Conservation (phyloP, 2,329 filamentous ascomycete genomes). For the Pleochaeta shiraiana region DNA sequence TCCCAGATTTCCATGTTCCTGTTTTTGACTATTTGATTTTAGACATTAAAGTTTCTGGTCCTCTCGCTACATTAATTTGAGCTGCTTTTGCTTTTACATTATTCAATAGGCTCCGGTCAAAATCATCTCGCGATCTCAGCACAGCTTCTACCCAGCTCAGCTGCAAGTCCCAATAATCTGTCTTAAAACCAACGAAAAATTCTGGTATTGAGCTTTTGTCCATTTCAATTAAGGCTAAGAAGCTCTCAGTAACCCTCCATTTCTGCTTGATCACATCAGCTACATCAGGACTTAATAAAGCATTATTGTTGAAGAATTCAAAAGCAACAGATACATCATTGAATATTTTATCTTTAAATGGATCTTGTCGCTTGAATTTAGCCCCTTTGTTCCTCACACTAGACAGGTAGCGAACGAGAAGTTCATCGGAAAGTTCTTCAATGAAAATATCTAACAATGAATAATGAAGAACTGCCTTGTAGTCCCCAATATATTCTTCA, state of each 20-base stretch:
- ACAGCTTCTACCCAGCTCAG: slow-evolving; percentile 93
- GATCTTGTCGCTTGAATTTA: slow-evolving; percentile 70
- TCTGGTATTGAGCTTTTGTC: slow-evolving; percentile 53
- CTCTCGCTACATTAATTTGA: slow-evolving; percentile 59
- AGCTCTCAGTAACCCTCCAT: slow-evolving; percentile 76
- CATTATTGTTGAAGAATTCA: slow-evolving; percentile 56
- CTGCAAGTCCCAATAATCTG: slow-evolving; percentile 78
- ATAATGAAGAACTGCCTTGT: slow-evolving; percentile 63
- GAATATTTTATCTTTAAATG: slow-evolving; percentile 81
- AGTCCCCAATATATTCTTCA: slow-evolving; percentile 84
- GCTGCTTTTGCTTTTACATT: slow-evolving; percentile 76
- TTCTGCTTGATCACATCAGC: slow-evolving; percentile 59
- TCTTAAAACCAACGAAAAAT: slow-evolving; percentile 68
- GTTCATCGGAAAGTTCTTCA: slow-evolving; percentile 80
- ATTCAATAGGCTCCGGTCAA: slow-evolving; percentile 76
- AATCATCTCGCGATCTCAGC: slow-evolving; percentile 70
- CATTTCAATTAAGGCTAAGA: slow-evolving; percentile 57
- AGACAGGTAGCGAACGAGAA: slow-evolving; percentile 67
- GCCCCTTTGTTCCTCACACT: slow-evolving; percentile 75
- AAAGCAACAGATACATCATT: slow-evolving; percentile 84
- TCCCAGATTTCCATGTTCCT: too few relatives aligned
- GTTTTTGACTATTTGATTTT: slow-evolving; percentile 65
- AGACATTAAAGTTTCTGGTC: slow-evolving; percentile 82
- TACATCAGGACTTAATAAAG: slow-evolving; percentile 40
- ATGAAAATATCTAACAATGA: slow-evolving; percentile 79